phyloP scores from a whole-genome alignment of 2,329 filamentous ascomycete species.

The Claviceps capensis region DNA sequence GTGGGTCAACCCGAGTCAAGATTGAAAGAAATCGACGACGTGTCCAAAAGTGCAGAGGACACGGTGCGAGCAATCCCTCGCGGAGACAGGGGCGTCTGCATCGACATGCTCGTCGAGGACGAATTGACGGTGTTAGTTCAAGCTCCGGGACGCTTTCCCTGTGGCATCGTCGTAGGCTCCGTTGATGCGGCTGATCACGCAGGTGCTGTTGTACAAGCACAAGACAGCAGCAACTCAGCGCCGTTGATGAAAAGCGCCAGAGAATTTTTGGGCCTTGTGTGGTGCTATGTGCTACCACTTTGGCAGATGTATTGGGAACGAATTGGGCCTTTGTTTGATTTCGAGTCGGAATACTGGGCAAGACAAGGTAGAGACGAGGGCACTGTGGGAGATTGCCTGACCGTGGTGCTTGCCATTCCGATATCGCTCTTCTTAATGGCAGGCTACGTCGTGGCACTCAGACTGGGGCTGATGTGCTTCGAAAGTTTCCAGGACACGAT shows the following conservation, averaged over 20 bases:
- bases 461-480: conserved; percentile 10
- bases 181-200: conserved; percentile 1
- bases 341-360: conserved; percentile 22
- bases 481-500: conserved; percentile 5
- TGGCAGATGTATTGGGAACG: conserved; percentile 20
- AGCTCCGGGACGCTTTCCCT: conserved; percentile 17
- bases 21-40: not conserved
- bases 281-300: conserved; percentile 5
- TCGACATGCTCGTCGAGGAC: conserved; percentile 2
- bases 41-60: not conserved
- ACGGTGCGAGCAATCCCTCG: not conserved
- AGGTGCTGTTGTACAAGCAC: not conserved
- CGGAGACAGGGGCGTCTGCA: not conserved
- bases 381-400: conserved; percentile 13
- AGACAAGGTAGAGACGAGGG: conserved; percentile 11
- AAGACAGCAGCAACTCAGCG: not conserved
- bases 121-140: conserved; percentile 5
- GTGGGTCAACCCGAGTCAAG: not conserved
- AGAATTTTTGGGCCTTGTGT: not conserved
- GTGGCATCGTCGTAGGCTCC: conserved; percentile 14
- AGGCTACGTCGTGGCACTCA: conserved; percentile 15
- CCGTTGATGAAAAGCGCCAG: not conserved
- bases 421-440: conserved; percentile 12
- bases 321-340: conserved; percentile 26
- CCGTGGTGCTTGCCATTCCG: conserved; percentile 16